Evolutionary conservation across 768 basidiomycete genomes (phyloP), one percentile per base, ranked within the genome.

Genomic region (Auriculariales sp.): DNA sequence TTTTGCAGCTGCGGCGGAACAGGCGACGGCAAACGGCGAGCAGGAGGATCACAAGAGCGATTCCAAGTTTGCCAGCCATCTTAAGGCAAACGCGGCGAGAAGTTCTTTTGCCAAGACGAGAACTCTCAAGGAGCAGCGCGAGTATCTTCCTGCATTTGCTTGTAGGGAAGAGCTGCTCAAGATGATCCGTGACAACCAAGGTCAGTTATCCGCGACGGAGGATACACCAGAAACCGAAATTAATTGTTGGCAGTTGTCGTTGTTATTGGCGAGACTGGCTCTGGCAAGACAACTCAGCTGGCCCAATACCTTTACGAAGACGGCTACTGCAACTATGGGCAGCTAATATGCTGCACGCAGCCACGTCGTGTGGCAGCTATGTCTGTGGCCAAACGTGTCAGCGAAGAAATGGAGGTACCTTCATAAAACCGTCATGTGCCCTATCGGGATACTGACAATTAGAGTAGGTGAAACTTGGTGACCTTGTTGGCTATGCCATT

Each of bases 351-450:
- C 10, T 99, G 95, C 61, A 99, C 95, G 0, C 95, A 99, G 61
- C 95, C 95, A 46, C 78, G 95, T 57, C 92, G 95, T 68, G 95
- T 99, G 27, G 95, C 95, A 39, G 95, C 95, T 14, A 98, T 99
- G 95, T 93, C 89, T 9, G 95, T 98, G 5, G 95, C 95, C n/a
- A 98, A 99, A 69, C 92, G 95, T 65, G 95, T 99, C 51, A 92
- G 90, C 59, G 95, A 99, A 61, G 95, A 99, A 67, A 98, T 99
- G 85, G 89, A 95, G 78, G 88, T 88, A 42, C 49, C 78, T n/a
- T n/a, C n/a, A n/a, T n/a, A 54, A 12, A 9, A 25, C 30, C 25
- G 33, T 9, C 17, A n/a, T 47, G 15, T 22, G 1, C 5, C 34
- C 44, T 14, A 17, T 30, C 25, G 19, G 32, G 11, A 11, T 9